phyloP scores from a whole-genome alignment of 2,329 filamentous ascomycete genomes.

The Drechslerella stenobrocha region DNA sequence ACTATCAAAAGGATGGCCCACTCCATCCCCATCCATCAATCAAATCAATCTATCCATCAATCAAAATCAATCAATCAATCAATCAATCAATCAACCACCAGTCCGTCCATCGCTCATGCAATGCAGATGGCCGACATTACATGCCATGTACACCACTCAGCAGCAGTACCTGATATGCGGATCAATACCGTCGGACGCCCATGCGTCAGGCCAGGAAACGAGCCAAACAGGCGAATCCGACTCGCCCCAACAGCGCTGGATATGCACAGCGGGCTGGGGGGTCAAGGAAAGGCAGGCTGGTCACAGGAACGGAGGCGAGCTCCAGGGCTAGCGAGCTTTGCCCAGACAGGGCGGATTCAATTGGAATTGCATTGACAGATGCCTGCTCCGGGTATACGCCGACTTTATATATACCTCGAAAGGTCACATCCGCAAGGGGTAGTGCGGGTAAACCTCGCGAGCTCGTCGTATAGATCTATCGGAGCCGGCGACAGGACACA shows the following conservation, averaged over 20 bases:
- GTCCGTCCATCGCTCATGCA: too few relatives aligned
- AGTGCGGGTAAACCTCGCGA: too few relatives aligned
- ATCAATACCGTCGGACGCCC: neutral
- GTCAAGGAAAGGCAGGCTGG: neutral
- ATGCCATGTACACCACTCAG: neutral
- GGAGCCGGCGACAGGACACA: neutral
- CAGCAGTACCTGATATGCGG: neutral
- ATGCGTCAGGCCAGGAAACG: neutral
- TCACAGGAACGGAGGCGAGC: slow-evolving; percentile 7
- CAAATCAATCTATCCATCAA: too few relatives aligned
- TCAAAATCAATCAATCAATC: too few relatives aligned
- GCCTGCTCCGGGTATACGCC: too few relatives aligned
- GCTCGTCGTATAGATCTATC: neutral
- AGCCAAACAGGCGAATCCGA: slow-evolving; percentile 3
- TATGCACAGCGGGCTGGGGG: slow-evolving; percentile 3
- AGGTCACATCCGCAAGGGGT: too few relatives aligned
- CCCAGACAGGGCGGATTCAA: too few relatives aligned
- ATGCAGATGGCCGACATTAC: neutral
- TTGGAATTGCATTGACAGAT: too few relatives aligned
- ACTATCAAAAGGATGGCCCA: neutral
- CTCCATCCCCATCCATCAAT: neutral
- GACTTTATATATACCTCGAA: too few relatives aligned
- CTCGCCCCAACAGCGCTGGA: neutral
- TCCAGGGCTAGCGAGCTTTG: too few relatives aligned
- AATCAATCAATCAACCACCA: too few relatives aligned